Evolutionary conservation across 805 yeast species (phyloP).

Genomic region (Lipomyces kockii): DNA sequence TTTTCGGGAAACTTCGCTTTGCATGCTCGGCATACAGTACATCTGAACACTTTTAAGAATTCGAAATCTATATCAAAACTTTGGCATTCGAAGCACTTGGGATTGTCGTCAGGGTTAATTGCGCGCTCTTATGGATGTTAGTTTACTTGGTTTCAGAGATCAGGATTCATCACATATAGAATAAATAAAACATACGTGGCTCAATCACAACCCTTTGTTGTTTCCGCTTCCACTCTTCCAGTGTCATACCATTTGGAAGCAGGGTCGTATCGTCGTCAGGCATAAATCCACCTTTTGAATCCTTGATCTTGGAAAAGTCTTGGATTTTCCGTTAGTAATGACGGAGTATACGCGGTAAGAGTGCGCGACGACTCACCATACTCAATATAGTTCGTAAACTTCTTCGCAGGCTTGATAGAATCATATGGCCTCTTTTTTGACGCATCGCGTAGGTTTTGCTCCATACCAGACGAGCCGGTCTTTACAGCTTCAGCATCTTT

Average conservation of each 20-base stretch:
- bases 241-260: conserved; percentile 43
- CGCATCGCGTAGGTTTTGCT: conserved; percentile 25
- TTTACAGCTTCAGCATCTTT: conserved; percentile 20
- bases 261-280: conserved; percentile 48
- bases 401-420: conserved; percentile 38
- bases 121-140: conserved; percentile 58
- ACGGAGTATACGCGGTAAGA: not conserved
- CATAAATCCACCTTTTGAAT: conserved; percentile 84
- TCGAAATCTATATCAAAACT: conserved; percentile 75
- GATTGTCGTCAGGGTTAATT: conserved; percentile 73
- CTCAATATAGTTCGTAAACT: conserved; percentile 48
- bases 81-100: conserved; percentile 81
- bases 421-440: conserved; percentile 36
- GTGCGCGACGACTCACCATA: conserved; percentile 39
- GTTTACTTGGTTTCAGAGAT: not conserved
- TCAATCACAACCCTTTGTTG: conserved; percentile 45
- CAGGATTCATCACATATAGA: not conserved
- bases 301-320: conserved; percentile 91
- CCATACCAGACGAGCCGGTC: not conserved
- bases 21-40: conserved; percentile 82
- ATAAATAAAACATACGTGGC: conserved; percentile 18
- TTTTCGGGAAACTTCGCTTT: conserved; percentile 77
- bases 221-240: conserved; percentile 63
- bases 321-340: not conserved
- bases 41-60: conserved; percentile 66